phyloP scores from a whole-genome alignment of 345 rosid genomes.

The Salix koriyanagi region DNA sequence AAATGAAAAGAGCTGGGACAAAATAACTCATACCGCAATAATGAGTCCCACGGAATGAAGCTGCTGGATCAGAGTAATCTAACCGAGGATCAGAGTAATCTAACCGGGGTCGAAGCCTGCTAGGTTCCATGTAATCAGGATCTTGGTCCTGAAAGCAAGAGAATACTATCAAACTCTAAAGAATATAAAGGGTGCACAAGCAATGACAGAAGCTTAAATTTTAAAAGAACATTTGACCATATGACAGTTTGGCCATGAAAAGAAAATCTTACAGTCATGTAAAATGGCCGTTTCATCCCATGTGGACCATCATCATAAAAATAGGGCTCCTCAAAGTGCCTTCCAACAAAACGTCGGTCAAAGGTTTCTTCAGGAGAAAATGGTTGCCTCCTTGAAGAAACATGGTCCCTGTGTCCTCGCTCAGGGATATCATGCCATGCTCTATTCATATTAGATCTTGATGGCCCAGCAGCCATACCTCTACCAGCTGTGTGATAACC shows the following conservation, averaged over 20 bases:
- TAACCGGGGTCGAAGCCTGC: constrained; percentile 39
- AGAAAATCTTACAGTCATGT: constrained; percentile 29
- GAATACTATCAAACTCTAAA: background rate
- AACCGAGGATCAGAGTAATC: constrained; percentile 44
- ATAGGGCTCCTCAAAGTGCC: constrained; percentile 44
- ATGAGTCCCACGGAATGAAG: constrained; percentile 33
- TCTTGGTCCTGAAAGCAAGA: constrained; percentile 40
- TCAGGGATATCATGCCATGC: constrained; percentile 38
- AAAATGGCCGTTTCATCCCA: constrained; percentile 50
- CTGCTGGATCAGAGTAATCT: constrained; percentile 38
- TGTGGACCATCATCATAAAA: constrained; percentile 34
- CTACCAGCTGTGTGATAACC: constrained; percentile 34
- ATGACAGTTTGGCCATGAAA: background rate
- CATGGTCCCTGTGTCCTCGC: constrained; percentile 31
- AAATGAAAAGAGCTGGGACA: background rate
- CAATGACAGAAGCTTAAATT: background rate
- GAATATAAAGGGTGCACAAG: background rate
- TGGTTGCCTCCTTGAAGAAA: constrained; percentile 37
- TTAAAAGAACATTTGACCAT: background rate
- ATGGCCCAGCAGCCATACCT: constrained; percentile 28
- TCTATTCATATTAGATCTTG: constrained; percentile 38
- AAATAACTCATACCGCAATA: constrained; percentile 35
- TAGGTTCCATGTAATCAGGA: constrained; percentile 45
- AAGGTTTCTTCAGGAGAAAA: constrained; percentile 42
- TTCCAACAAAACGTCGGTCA: constrained; percentile 35